Evolutionary conservation across 176 grass and related monocot genomes (phyloP), one percentile per base, ranked within the genome.

Genomic region (Musa acuminata): DNA sequence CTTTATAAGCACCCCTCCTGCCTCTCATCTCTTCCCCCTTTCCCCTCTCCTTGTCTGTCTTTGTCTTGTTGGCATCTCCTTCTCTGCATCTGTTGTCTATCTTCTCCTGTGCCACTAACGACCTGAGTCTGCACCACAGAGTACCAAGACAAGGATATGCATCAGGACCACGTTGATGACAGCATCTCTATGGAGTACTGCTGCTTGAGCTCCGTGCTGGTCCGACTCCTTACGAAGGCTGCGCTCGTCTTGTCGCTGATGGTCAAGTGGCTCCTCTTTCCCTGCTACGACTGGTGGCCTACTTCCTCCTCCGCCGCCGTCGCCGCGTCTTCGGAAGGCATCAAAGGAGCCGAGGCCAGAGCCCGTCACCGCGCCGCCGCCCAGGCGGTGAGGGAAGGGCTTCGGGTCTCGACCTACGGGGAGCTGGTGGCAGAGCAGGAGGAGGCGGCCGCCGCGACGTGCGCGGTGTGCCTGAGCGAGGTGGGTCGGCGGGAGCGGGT

Each of bases 391-490:
- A 54, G 77, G 52, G 65, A 52, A 26, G 53, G 22, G 25, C 77
- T 79, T 26, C 64, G 8, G 1, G 52, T 69, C n/a, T 24, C 77
- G 24, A 55, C 52, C 49, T 79, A 79, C 77, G 49, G 64, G 8
- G 65, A 79, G 77, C n/a, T 77, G 51, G 23, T 77, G 51, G 23
- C 24, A 16, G 52, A 55, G 21, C 1, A 16, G 22, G 72, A 17
- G 6, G 48, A 8, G 22, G 72, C 52, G 11, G 49, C 43, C 2
- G 21, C 25, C 11, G 24, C 52, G 52, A 70, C 77, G 51, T 79
- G 77, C 77, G 65, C 77, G 1, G 77, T 79, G 64, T 79, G 77
- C 52, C 77, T 79, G 52, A 49, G 64, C 63, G 64, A 69, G 52
- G 64, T 79, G 52, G 8, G 8, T 51, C 9, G 11, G 65, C 2